Base-by-base conservation (phyloP, 2,329 filamentous ascomycete species). In the Claviceps pusilla region DNA sequence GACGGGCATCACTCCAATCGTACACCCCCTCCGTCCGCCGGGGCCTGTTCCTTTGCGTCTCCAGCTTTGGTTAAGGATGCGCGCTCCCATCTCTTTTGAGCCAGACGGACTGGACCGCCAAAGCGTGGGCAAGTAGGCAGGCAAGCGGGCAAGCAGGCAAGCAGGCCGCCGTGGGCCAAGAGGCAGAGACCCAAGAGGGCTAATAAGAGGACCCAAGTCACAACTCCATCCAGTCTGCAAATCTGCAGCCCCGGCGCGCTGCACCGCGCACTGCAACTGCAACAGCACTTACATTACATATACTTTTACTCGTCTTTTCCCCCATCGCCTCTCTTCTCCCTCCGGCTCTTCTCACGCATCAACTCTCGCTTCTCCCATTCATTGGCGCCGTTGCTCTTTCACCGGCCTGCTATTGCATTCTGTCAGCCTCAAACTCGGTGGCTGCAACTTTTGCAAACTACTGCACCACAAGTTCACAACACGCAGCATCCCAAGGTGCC, bases 381-480 rank as follows among this genome's bases (percentile, higher is more conserved):
- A 70, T 78, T 77, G 72, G 76, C 75, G 76, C 70, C 69, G 75
- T 70, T 79, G 76, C 76, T 76, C 77, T 66, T 53, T 52, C 41
- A 51, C 54, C 57, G 51, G 51, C 57, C 42, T 57, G 19, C 19
- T 48, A 43, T 53, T 53, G 51, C 53, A 51, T 52, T 54, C 41
- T 35, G 19, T 39, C 55, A 45, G 24, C 33, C 39, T 37, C 24
- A 47, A 35, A 11, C 16, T 14, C n/a, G 49, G 41, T 33, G 28
- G 52, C 50, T 48, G 41, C 48, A 16, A 29, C 43, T 45, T 43
- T 47, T 31, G 24, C 47, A 52, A 50, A 48, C 42, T 9, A 43
- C 45, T 46, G 28, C 37, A 12, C 10, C 35, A 45, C 14, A n/a
- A 9, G 12, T 41, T 16, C 37, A 41, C 37, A 41, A 41, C 37